phyloP scores from a whole-genome alignment of 2,329 filamentous ascomycete species.

The Neoascochyta sp. region DNA sequence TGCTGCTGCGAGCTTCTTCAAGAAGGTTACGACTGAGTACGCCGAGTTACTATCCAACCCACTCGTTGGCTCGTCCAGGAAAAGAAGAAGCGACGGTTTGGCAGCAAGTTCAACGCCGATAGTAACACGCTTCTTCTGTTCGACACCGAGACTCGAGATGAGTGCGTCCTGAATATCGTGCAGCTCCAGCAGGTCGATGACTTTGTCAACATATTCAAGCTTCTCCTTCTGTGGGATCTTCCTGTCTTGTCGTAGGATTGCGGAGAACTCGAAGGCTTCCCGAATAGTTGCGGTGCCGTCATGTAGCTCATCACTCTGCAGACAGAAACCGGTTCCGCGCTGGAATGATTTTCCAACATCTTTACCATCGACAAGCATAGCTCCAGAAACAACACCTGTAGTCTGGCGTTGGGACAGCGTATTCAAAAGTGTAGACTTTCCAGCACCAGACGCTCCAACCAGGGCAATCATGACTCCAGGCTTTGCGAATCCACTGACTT shows the following conservation, averaged over 20 bases:
- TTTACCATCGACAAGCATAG: conserved; percentile 68
- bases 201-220: conserved; percentile 62
- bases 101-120: conserved; percentile 65
- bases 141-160: conserved; percentile 61
- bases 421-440: conserved; percentile 80
- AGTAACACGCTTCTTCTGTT: conserved; percentile 68
- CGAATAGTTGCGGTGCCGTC: conserved; percentile 64
- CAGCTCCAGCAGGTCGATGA: conserved; percentile 63
- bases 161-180: conserved; percentile 65
- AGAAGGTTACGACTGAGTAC: conserved; percentile 63
- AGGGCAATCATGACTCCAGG: conserved; percentile 76
- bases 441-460: conserved; percentile 76
- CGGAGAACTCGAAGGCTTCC: conserved; percentile 67
- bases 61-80: conserved; percentile 69
- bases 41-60: conserved; percentile 68
- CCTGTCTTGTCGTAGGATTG: conserved; percentile 59
- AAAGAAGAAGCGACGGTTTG: conserved; percentile 63
- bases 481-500: conserved; percentile 73
- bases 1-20: conserved; percentile 63
- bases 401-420: conserved; percentile 70
- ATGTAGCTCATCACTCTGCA: conserved; percentile 71
- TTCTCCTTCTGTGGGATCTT: conserved; percentile 57
- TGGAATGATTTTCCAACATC: conserved; percentile 59
- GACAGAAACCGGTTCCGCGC: conserved; percentile 65
- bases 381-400: conserved; percentile 60